phyloP scores from a whole-genome alignment of 371 early-diverging fungal species.

The Cokeromyces recurvatus region DNA sequence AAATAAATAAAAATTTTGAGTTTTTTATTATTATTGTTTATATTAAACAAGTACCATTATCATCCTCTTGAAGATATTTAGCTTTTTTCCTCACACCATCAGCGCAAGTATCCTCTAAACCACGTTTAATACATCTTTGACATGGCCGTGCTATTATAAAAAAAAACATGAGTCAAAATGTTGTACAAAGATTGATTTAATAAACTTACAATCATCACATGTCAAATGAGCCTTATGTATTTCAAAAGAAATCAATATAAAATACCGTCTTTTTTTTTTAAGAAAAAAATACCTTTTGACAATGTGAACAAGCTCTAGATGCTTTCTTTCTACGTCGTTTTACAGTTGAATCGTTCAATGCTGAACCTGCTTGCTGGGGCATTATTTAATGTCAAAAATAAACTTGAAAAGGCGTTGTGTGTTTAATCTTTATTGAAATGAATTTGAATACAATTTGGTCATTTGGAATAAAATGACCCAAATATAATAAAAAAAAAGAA shows the following conservation, averaged over 20 bases:
- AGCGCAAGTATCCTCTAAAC: slow-evolving; percentile 58
- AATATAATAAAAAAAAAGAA: too few relatives aligned
- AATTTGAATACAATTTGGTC: too few relatives aligned
- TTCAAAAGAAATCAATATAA: not conserved
- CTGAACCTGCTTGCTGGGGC: too few relatives aligned
- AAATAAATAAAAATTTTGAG: too few relatives aligned
- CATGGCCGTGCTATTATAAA: slow-evolving; percentile 62
- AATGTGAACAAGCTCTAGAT: slow-evolving; percentile 35
- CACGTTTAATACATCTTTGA: slow-evolving; percentile 70
- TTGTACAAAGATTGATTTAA: not conserved
- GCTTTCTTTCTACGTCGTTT: slow-evolving; percentile 16
- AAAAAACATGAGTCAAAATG: not conserved
- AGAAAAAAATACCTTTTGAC: slow-evolving; percentile 41
- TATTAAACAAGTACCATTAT: too few relatives aligned
- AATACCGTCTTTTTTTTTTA: too few relatives aligned
- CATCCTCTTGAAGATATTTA: slow-evolving; percentile 68
- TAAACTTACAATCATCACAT: slow-evolving; percentile 50
- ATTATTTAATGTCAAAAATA: too few relatives aligned
- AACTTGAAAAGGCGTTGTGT: too few relatives aligned
- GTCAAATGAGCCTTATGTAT: slow-evolving; percentile 47
- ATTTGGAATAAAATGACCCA: too few relatives aligned
- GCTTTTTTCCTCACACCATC: slow-evolving; percentile 80
- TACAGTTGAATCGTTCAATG: not conserved
- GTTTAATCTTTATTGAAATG: too few relatives aligned
- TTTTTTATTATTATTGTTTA: too few relatives aligned